Evolutionary conservation across 2,329 filamentous ascomycete genomes (phyloP).

Genomic region (Fusarium clavum): DNA sequence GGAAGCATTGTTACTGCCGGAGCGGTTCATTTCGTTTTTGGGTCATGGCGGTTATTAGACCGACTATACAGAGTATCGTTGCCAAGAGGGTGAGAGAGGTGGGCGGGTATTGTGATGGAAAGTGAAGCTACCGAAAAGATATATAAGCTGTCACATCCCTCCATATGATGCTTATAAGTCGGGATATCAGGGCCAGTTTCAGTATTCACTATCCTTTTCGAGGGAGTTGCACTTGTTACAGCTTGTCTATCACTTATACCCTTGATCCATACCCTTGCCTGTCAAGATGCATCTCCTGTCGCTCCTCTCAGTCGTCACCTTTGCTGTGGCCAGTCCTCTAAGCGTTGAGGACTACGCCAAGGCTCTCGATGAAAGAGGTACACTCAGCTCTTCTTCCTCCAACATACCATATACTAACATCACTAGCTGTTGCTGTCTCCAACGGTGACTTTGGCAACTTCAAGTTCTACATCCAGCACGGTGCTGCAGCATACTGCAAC

Average conservation of each 20-base stretch:
- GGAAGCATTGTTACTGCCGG: not conserved
- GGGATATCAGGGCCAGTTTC: slow-evolving; percentile 24
- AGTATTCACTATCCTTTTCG: not conserved
- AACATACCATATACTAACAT: not conserved
- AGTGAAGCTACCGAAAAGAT: not conserved
- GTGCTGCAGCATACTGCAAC: slow-evolving; percentile 67
- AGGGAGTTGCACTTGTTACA: slow-evolving; percentile 11
- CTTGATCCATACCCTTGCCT: not conserved
- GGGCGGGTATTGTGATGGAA: slow-evolving; percentile 27
- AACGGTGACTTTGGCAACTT: slow-evolving; percentile 53
- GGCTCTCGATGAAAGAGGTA: slow-evolving; percentile 52
- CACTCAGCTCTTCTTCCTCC: not conserved
- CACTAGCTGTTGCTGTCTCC: slow-evolving; percentile 15
- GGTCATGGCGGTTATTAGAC: slow-evolving; percentile 22
- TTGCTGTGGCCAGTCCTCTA: slow-evolving; percentile 45
- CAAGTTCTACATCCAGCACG: slow-evolving; percentile 63
- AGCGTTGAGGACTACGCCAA: slow-evolving; percentile 44
- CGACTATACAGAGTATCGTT: not conserved
- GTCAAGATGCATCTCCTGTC: slow-evolving; percentile 42
- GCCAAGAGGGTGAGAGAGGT: slow-evolving; percentile 19
- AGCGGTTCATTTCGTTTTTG: slow-evolving; percentile 14
- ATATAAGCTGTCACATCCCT: slow-evolving; percentile 28
- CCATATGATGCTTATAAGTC: slow-evolving; percentile 10
- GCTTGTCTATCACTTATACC: not conserved
- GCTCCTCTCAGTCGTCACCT: slow-evolving; percentile 44